Percentiles rank a stretch among this genome's conserved stretches.
These are phyloP conservation scores for Fusarium anguioides DNA, from an alignment of 2,329 filamentous ascomycete species.

Conservation along the genomic window DNA sequence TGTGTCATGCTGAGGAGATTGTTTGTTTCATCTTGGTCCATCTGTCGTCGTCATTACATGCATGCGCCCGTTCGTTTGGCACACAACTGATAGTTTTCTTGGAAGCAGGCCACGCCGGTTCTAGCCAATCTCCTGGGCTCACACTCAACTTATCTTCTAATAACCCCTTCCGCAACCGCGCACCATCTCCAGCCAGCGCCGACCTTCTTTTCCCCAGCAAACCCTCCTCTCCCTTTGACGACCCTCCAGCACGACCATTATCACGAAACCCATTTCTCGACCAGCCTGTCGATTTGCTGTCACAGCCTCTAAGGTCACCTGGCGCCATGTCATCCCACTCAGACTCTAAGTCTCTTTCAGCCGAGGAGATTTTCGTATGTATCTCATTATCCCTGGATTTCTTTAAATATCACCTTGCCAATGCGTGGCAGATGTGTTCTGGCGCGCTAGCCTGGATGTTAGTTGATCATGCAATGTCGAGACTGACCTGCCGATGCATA, in stretches of 20 bases:
- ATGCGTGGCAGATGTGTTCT: background rate
- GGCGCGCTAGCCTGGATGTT: background rate
- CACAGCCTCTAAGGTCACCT: conserved; percentile 55
- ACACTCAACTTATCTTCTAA: conserved; percentile 80
- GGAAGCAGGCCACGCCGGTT: conserved; percentile 43
- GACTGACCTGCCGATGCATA: conserved; percentile 50
- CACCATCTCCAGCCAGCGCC: conserved; percentile 66
- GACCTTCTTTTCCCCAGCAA: conserved; percentile 51
- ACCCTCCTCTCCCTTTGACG: conserved; percentile 69
- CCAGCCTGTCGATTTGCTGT: conserved; percentile 52
- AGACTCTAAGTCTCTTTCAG: conserved; percentile 61
- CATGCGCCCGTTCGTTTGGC: conserved; percentile 46
- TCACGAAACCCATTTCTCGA: conserved; percentile 84
- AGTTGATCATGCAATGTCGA: background rate
- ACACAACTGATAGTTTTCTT: conserved; percentile 42
- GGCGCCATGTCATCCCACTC: conserved; percentile 63
- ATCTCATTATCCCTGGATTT: background rate
- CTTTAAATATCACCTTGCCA: background rate
- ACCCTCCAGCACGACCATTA: conserved; percentile 68
- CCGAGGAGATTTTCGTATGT: conserved; percentile 83
- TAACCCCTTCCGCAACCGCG: conserved; percentile 83
- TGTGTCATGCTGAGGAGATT: conserved; percentile 50
- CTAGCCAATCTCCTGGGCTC: conserved; percentile 55
- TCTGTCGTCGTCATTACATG: conserved; percentile 47
- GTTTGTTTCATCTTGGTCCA: conserved; percentile 47